Base-by-base conservation (phyloP, 1,139 yeast species). In the Yarrowia galli region DNA sequence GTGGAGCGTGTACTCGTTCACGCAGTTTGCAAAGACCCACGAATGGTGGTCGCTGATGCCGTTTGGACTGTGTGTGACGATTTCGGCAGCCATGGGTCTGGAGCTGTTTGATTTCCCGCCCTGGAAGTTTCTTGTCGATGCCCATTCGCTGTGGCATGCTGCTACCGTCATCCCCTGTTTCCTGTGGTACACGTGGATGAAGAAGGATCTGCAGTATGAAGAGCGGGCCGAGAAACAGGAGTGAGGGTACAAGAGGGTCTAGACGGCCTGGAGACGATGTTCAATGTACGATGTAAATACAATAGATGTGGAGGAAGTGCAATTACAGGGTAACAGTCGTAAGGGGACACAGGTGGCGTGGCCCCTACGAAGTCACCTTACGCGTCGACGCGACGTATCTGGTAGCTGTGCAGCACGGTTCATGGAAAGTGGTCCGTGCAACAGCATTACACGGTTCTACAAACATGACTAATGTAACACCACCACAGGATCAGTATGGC, bases 81-180 rank as follows among this genome's bases (percentile, higher is more conserved):
- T 95, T 18, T 75, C 86, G 1, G 72, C 84, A 23, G 98, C 97
- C 1, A 91, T 92, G 96, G 82, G 89, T 18, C 84, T 93, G 71
- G 99, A 95, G 76, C 80, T 95, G 46, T 89, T 92, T 77, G 99
- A 95, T 77, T 95, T 93, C 75, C 85, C 97, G 7, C 97, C 95
- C 3, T 68, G 75, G 42, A 80, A 76, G 67, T 88, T 85, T 71
- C 82, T 89, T 68, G 77, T 95, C 0, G 99, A 95, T 78, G 97
- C 99, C 0, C 99, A 95, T 77, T 88, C 98, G 1, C 79, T 93
- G 69, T 93, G 98, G 98, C 99, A 93, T 77, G 76, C 77, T 18
- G 79, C 82, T 4, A 80, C 82, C 0, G 75, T 79, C 4, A 12
- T 79, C 15, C 82, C 82, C 0, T 74, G 80, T 4, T 73, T 71